phyloP scores from a whole-genome alignment of 2,329 filamentous ascomycete genomes.

The Beauveria bassiana region DNA sequence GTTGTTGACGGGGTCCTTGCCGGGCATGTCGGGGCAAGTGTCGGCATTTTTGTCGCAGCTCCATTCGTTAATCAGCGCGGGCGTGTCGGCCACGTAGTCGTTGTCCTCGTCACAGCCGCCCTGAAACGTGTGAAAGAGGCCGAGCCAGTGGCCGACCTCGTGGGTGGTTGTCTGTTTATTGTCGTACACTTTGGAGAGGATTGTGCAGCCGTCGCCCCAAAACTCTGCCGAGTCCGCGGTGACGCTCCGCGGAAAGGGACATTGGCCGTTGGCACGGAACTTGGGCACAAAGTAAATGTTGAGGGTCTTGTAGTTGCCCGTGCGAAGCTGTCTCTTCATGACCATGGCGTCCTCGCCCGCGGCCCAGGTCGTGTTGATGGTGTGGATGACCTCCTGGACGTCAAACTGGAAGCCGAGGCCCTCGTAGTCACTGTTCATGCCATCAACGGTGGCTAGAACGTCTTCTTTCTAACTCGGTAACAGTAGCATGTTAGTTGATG shows the following conservation, averaged over 20 bases:
- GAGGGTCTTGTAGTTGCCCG: conserved; percentile 34
- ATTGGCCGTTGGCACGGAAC: conserved; percentile 28
- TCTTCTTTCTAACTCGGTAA: background rate
- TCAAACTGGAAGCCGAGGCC: conserved; percentile 26
- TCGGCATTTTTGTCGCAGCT: conserved; percentile 8
- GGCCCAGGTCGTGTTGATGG: conserved; percentile 41
- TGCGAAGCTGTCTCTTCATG: conserved; percentile 39
- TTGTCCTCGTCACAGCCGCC: conserved; percentile 22
- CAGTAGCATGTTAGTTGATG: background rate
- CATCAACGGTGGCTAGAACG: background rate
- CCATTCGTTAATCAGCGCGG: conserved; percentile 15
- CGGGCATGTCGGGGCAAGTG: conserved; percentile 7
- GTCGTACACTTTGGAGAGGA: conserved; percentile 26
- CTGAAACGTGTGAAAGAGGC: conserved; percentile 33
- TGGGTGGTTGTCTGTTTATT: conserved; percentile 23
- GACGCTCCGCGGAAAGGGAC: conserved; percentile 33
- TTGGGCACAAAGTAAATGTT: conserved; percentile 26
- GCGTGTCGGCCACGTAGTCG: conserved; percentile 18
- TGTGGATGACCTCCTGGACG: conserved; percentile 34
- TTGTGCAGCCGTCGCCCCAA: conserved; percentile 32
- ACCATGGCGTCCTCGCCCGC: conserved; percentile 28
- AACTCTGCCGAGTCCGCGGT: conserved; percentile 18
- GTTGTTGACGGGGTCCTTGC: conserved; percentile 13
- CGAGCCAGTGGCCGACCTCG: conserved; percentile 35
- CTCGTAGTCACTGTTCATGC: background rate